Percentiles rank a stretch among this genome's conserved stretches.
Conservation (phyloP, 805 yeast genomes). For the Myxozyma lipomycoides region DNA sequence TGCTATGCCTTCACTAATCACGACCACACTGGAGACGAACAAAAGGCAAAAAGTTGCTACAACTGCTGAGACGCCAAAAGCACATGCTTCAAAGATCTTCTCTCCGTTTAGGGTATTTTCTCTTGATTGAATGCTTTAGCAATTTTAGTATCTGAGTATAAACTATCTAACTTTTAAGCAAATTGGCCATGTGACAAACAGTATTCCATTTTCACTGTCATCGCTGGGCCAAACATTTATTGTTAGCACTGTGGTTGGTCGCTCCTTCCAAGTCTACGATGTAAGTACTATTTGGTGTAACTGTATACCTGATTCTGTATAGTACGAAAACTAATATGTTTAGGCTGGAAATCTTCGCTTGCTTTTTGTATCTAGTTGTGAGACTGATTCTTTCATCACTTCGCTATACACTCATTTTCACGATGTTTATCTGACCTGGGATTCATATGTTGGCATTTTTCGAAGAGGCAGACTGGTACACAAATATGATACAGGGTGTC, state of each 20-base stretch:
- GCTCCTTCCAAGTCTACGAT: conserved; percentile 87
- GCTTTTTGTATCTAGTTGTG: conserved; percentile 77
- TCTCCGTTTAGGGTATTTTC: conserved; percentile 68
- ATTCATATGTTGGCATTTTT: conserved; percentile 67
- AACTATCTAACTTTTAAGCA: conserved; percentile 28
- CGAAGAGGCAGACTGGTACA: conserved; percentile 71
- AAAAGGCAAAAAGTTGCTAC: conserved; percentile 2
- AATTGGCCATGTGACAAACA: conserved; percentile 85
- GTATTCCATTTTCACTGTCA: conserved; percentile 80
- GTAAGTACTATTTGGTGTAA: conserved; percentile 35
- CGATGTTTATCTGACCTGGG: conserved; percentile 73
- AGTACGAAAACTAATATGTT: conserved; percentile 29
- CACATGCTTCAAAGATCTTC: conserved; percentile 55
- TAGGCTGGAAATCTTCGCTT: conserved; percentile 63
- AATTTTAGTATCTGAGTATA: not conserved
- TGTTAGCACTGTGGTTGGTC: conserved; percentile 84
- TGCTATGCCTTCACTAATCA: too few relatives aligned
- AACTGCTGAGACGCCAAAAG: not conserved
- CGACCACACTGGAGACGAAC: too few relatives aligned
- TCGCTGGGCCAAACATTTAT: conserved; percentile 83
- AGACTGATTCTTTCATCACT: conserved; percentile 66
- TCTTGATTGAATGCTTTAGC: not conserved
- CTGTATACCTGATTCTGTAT: not conserved
- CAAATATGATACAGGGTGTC: conserved; percentile 41
- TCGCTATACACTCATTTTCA: conserved; percentile 78